Base-by-base conservation (phyloP, 2,329 filamentous ascomycete species). In the Aspergillus ruber region DNA sequence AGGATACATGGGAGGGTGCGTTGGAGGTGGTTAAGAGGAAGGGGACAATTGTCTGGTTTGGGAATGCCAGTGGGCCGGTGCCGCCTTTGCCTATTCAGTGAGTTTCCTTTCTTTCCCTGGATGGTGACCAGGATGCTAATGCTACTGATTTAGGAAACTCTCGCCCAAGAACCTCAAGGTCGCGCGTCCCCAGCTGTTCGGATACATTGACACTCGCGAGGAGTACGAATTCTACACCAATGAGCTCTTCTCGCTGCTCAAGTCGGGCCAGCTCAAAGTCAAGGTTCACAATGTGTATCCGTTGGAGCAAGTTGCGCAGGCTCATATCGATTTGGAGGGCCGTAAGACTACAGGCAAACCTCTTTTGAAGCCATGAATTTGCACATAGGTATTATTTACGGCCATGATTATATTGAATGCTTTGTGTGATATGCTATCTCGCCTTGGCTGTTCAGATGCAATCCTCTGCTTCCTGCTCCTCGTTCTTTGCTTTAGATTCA, bases 321-420 rank as follows among this genome's bases (percentile, higher is more conserved):
- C 88, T 10, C 89, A 95, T 53, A 68, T 72, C 43, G 88, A 95
- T 66, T 76, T 96, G 40, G 86, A 94, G 69, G 80, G 86, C 38
- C 77, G 90, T 58, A 88, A 85, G 74, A 93, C 88, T 2, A 88
- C 82, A 9, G 90, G 90, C 15, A 95, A 95, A 74, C 68, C 94
- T 52, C 66, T 96, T 47, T 66, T 95, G 60, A 84, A 83, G 70
- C 78, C 82, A 42, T 84, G 59, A 63, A 43, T 51, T 9, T 21
- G 23, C 12, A 36, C 13, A 29, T 21, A 29, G 6, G 21, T 27
- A 35, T 20, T 40, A 48, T 52, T 35, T 12, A 6, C 25, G 15
- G 3, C 8, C 8, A 38, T 9, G 2, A 17, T 3, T 27, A 3
- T 27, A 27, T 25, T 40, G 15, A 20, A 40, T 7, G 38, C 17